phyloP scores from a whole-genome alignment of 2,329 filamentous ascomycete species.

The Chrysosporium keratinophilum region DNA sequence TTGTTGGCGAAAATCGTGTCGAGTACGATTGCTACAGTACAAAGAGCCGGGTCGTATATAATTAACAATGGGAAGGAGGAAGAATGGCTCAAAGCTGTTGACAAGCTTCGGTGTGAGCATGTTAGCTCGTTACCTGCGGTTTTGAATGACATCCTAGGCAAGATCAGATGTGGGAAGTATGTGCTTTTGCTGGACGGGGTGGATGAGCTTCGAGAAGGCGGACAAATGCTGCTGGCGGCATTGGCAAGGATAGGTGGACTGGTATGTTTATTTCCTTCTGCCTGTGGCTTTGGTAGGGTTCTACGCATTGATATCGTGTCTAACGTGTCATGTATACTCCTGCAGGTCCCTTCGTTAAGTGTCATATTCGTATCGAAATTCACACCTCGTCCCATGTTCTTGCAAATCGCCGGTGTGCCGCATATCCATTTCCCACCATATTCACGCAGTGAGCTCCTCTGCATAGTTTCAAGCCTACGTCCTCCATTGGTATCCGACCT shows the following conservation, averaged over 20 bases:
- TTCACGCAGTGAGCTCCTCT: conserved; percentile 64
- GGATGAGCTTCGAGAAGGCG: conserved; percentile 70
- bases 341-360: conserved; percentile 65
- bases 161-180: conserved; percentile 44
- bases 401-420: conserved; percentile 60
- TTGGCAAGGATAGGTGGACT: conserved; percentile 71
- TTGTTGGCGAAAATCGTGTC: conserved; percentile 38
- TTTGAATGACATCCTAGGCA: conserved; percentile 41
- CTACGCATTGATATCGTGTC: not conserved
- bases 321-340: not conserved
- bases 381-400: conserved; percentile 53
- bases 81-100: conserved; percentile 37
- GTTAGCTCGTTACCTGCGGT: conserved; percentile 66
- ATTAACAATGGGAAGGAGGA: conserved; percentile 14
- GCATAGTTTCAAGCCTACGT: conserved; percentile 56
- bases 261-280: conserved; percentile 41
- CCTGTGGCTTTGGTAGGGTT: conserved; percentile 11
- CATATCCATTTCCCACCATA: conserved; percentile 80
- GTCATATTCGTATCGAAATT: conserved; percentile 67
- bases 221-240: conserved; percentile 67
- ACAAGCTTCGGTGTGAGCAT: conserved; percentile 61
- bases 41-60: conserved; percentile 3
- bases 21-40: conserved; percentile 29
- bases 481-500: conserved; percentile 30
- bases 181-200: conserved; percentile 81